Percentiles rank a stretch among this genome's conserved stretches.
These are phyloP conservation scores for Cordyceps militaris DNA, from an alignment of 2,329 filamentous ascomycete species.

Conservation along the genomic window DNA sequence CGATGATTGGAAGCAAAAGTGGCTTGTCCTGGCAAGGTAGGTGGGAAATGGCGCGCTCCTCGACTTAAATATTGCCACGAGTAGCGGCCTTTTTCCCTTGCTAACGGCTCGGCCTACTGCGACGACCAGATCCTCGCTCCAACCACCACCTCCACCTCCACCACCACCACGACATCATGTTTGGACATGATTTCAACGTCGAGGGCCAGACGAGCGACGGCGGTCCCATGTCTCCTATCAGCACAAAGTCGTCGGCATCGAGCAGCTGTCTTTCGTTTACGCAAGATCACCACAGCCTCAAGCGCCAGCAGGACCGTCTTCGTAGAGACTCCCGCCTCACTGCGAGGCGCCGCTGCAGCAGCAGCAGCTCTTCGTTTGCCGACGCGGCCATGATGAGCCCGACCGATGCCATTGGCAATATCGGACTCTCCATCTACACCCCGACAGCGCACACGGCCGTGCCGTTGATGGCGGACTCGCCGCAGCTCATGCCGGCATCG, in stretches of 20 bases:
- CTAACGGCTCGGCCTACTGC: slow-evolving; percentile 1
- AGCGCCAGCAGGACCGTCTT: slow-evolving; percentile 52
- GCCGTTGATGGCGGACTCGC: slow-evolving; percentile 44
- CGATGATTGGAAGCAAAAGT: slow-evolving; percentile 11
- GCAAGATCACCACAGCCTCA: slow-evolving; percentile 54
- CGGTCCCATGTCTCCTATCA: slow-evolving; percentile 1
- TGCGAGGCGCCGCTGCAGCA: slow-evolving; percentile 44
- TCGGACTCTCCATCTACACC: slow-evolving; percentile 44
- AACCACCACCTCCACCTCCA: background rate
- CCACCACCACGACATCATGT: slow-evolving; percentile 3
- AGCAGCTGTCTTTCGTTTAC: slow-evolving; percentile 50
- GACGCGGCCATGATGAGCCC: slow-evolving; percentile 28
- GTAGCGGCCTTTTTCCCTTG: slow-evolving; percentile 1
- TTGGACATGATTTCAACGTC: background rate
- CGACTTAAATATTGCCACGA: background rate
- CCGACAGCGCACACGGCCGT: slow-evolving; percentile 41
- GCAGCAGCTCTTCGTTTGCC: slow-evolving; percentile 39
- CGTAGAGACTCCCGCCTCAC: slow-evolving; percentile 52
- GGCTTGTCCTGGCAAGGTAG: slow-evolving; percentile 11
- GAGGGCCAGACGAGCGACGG: slow-evolving; percentile 1
- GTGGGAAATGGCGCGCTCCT: slow-evolving; percentile 8
- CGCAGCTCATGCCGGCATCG: slow-evolving; percentile 34
- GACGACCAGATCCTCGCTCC: background rate
- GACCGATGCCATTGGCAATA: slow-evolving; percentile 34
- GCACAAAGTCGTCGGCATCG: slow-evolving; percentile 44